These are phyloP conservation scores for Colletotrichum tabaci DNA, from an alignment of 2,329 filamentous ascomycete species.

Conservation along the genomic window DNA sequence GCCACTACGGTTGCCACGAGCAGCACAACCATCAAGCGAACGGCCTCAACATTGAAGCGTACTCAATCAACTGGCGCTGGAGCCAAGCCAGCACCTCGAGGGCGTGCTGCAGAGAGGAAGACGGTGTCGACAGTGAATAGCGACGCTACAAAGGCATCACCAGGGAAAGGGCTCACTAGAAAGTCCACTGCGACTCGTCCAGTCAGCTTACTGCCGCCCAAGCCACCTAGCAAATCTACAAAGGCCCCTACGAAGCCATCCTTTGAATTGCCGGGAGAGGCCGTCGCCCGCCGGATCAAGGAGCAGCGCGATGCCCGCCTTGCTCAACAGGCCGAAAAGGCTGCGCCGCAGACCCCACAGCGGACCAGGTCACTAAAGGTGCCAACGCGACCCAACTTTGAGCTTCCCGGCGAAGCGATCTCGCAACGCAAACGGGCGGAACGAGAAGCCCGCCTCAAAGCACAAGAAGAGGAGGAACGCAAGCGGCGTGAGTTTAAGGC, in stretches of 20 bases:
- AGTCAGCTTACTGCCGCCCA: slow-evolving; percentile 61
- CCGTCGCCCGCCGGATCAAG: slow-evolving; percentile 69
- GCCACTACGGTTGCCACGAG: not conserved
- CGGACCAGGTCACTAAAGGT: slow-evolving; percentile 66
- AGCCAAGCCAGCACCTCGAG: slow-evolving; percentile 54
- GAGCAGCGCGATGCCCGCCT: slow-evolving; percentile 72
- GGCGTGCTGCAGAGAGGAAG: slow-evolving; percentile 59
- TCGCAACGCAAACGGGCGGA: slow-evolving; percentile 70
- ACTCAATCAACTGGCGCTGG: slow-evolving; percentile 58
- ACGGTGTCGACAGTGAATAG: slow-evolving; percentile 53
- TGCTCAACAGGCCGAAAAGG: slow-evolving; percentile 51
- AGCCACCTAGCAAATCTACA: slow-evolving; percentile 64
- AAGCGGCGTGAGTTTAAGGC: slow-evolving; percentile 76
- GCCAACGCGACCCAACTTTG: slow-evolving; percentile 70
- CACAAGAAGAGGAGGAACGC: slow-evolving; percentile 72
- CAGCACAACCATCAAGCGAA: not conserved
- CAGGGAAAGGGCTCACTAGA: slow-evolving; percentile 43
- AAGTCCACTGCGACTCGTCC: slow-evolving; percentile 52
- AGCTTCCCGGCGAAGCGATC: slow-evolving; percentile 75
- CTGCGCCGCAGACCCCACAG: slow-evolving; percentile 52
- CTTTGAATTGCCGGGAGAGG: slow-evolving; percentile 76
- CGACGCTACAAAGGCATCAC: slow-evolving; percentile 47
- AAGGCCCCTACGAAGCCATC: slow-evolving; percentile 69
- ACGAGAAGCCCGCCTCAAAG: slow-evolving; percentile 67
- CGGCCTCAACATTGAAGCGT: slow-evolving; percentile 39